Base-by-base conservation (phyloP, 1,284 basidiomycete genomes). In the Termitomyces sp. region DNA sequence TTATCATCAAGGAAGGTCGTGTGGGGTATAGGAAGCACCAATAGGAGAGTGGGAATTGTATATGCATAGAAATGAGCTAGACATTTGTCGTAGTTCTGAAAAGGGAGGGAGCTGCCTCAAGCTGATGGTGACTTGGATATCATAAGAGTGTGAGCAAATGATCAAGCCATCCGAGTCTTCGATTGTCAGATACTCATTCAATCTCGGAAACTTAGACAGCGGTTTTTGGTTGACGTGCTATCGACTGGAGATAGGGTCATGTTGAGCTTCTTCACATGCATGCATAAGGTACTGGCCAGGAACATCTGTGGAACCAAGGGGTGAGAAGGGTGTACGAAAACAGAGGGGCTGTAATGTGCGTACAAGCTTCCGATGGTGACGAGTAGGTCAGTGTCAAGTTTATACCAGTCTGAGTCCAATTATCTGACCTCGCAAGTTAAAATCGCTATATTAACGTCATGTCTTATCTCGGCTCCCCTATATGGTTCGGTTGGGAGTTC, bases 1-100 rank as follows among this genome's bases (percentile, higher is more conserved):
- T 36, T 19, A 39, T 50, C 42, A 54, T 43, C 26, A 26, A 56
- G 9, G 12, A 46, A 55, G 40, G 44, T 56, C 52, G 21, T 46
- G 30, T 41, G 21, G 39, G 26, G 26, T n/a, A 47, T 39, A 24
- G n/a, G 43, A 33, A 50, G 31, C 15, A 55, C 34, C 26, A 15
- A 49, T 30, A 54, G 33, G 51, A 50, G 43, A 24, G 34, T 12
- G 19, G 30, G n/a, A n/a, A 31, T 13, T 26, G 34, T 5, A n/a
- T 47, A 30, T 26, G 30, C n/a, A 21, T n/a, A 19, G 36, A 33
- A 19, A 38, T 46, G 51, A 5, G 19, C 21, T 6, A 12, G 19
- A 24, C 26, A 21, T 31, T 21, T 40, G 7, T 15, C 6, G 24
- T 9, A 30, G 15, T 17, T 38, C n/a, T 21, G n/a, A 36, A 38